Conservation (phyloP, 1,139 yeast species). For the Meyerozyma sp. region DNA sequence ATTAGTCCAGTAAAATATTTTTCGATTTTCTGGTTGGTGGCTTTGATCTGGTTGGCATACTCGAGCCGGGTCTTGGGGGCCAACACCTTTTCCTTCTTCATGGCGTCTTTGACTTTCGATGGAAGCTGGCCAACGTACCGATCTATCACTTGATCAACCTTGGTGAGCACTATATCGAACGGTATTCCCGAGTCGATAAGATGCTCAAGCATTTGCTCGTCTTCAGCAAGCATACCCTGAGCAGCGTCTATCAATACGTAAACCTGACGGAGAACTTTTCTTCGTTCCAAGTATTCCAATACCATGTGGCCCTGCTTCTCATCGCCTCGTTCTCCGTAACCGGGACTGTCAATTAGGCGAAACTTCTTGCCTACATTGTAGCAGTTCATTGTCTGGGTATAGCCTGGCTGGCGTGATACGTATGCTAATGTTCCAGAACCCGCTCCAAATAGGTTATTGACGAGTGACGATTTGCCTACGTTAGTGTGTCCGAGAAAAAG, state of each 20-base stretch:
- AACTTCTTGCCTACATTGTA: slow-evolving; percentile 61
- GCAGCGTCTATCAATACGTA: slow-evolving; percentile 57
- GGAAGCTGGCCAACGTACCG: slow-evolving; percentile 13
- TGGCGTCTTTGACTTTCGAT: neutral
- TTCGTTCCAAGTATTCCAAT: slow-evolving; percentile 50
- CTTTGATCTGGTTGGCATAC: slow-evolving; percentile 8
- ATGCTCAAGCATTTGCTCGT: slow-evolving; percentile 46
- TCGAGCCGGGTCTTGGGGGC: slow-evolving; percentile 4
- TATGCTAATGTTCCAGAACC: slow-evolving; percentile 31
- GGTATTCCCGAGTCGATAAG: slow-evolving; percentile 54
- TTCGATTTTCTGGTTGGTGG: slow-evolving; percentile 20
- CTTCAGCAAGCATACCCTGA: slow-evolving; percentile 55
- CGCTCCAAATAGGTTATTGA: slow-evolving; percentile 44
- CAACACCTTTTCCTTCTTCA: slow-evolving; percentile 3
- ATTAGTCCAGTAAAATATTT: slow-evolving; percentile 19
- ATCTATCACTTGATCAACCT: slow-evolving; percentile 51
- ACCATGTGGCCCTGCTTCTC: slow-evolving; percentile 66
- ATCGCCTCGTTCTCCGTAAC: slow-evolving; percentile 68
- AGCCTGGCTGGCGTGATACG: slow-evolving; percentile 63
- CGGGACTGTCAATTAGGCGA: slow-evolving; percentile 77
- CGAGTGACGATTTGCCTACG: slow-evolving; percentile 76
- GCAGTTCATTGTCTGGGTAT: slow-evolving; percentile 71
- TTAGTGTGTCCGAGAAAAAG: slow-evolving; percentile 75
- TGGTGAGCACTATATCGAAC: slow-evolving; percentile 72
- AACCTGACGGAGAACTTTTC: slow-evolving; percentile 51